Evolutionary conservation across 108 stramenopile genomes (phyloP).

Genomic region (Skeletonema tropicum): DNA sequence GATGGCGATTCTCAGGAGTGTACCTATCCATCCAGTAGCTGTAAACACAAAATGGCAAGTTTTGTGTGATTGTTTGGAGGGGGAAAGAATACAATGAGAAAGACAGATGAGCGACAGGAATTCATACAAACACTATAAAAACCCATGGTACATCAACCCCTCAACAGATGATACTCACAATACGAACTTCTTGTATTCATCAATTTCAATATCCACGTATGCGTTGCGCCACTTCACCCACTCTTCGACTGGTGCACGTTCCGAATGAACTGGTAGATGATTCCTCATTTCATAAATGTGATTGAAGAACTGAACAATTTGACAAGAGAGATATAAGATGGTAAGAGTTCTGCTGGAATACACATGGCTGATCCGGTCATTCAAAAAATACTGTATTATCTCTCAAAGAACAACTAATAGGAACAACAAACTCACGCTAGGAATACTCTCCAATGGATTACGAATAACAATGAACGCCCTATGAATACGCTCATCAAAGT

Average conservation of each 20-base stretch:
- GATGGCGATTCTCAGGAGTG: constrained; percentile 38
- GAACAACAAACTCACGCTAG: constrained; percentile 14
- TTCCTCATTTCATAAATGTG: constrained; percentile 60
- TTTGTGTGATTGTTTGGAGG: not conserved
- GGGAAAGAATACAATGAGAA: not conserved
- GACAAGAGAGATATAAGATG: not conserved
- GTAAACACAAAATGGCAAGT: not conserved
- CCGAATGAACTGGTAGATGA: constrained; percentile 53
- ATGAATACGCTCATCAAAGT: constrained; percentile 40
- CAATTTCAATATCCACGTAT: constrained; percentile 51
- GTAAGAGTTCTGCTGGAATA: not conserved
- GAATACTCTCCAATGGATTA: constrained; percentile 56
- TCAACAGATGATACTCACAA: constrained; percentile 19
- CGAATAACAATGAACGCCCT: constrained; percentile 50
- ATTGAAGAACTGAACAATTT: constrained; percentile 39
- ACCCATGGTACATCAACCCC: not conserved
- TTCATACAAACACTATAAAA: not conserved
- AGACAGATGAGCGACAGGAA: not conserved
- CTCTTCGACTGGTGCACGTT: constrained; percentile 53
- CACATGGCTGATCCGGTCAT: not conserved
- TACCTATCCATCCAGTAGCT: constrained; percentile 58
- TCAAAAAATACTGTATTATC: not conserved
- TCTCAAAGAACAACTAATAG: not conserved
- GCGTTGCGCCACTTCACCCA: constrained; percentile 62
- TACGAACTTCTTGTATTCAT: constrained; percentile 48